Evolutionary conservation across 106 monocot genomes (phyloP), one percentile per base, ranked within the genome.

Genomic region (Acorus calamus): DNA sequence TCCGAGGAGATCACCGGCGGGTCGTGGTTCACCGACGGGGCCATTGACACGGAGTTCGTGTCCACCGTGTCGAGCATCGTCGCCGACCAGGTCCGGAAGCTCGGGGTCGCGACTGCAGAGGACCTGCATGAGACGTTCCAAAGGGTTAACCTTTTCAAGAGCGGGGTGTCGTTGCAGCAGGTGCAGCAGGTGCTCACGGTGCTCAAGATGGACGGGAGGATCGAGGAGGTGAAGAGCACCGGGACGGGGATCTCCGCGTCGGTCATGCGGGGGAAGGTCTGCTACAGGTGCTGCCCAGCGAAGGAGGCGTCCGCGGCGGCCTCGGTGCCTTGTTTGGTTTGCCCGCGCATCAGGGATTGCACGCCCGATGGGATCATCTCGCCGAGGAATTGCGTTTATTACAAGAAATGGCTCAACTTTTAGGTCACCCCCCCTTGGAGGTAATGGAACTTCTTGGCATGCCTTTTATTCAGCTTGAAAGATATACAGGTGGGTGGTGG

Each of bases 321-420:
- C 8, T 71, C 79, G 4, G 64, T 92, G 44, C 87, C 84, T 14
- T 92, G 92, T 57, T 86, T 84, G 4, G 84, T 92, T 43, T 92
- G 87, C 69, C 86, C 81, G 0, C 56, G 84, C 72, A 67, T 87
- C 42, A 56, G 63, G 7, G 87, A 87, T 6, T 92, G 87, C 74
- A 70, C 74, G 3, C 87, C 92, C 4, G 87, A 87, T 63, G 92
- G 92, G 47, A 65, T 77, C 42, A 82, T 92, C 47, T 92, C 92
- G 2, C 87, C 91, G 0, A 77, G 57, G 14, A 92, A 59, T 14
- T 87, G 92, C 59, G 79, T 66, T 44, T 87, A 87, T 64, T 87
- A 72, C 55, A 58, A 81, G 44, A 81, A 82, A 61, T 92, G 87
- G 87, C 87, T 92, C 1, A 28, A 28, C 1, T 28, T 28, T 28